A percentile compares a stretch with the other conserved stretches of the same genome.
phyloP scores from a whole-genome alignment of 306 rosid genomes.

The Cicer chorassanicum region DNA sequence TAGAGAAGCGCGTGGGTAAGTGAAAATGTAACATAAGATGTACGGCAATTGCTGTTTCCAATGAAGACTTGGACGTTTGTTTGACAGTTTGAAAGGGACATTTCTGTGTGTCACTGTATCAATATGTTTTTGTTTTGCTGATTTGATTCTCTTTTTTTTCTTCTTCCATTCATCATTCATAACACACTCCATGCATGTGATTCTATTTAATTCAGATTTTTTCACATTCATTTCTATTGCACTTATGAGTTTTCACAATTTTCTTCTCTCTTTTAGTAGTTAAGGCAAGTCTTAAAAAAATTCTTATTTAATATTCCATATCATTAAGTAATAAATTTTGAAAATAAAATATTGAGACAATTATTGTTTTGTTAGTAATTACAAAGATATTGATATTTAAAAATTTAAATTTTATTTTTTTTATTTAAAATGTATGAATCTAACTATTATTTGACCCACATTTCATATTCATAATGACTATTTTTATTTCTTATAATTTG shows the following conservation, averaged over 20 bases:
- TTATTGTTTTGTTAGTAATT: too few relatives aligned
- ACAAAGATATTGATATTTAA: too few relatives aligned
- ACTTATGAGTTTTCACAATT: not conserved
- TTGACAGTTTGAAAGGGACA: slow-evolving; percentile 49
- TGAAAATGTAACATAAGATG: slow-evolving; percentile 17
- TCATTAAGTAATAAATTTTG: not conserved
- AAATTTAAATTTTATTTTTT: too few relatives aligned
- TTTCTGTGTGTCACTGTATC: slow-evolving; percentile 6
- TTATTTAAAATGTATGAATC: too few relatives aligned
- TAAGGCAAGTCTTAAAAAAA: not conserved
- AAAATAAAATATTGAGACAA: too few relatives aligned
- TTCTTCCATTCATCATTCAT: slow-evolving; percentile 29
- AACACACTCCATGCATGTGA: slow-evolving; percentile 45
- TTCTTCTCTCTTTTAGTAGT: not conserved
- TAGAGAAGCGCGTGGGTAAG: slow-evolving; percentile 31
- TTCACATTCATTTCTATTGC: slow-evolving; percentile 12
- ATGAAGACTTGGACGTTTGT: slow-evolving; percentile 35
- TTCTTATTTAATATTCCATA: not conserved
- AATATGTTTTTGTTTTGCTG: too few relatives aligned
- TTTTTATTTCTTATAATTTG: not conserved
- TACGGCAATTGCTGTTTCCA: slow-evolving; percentile 47
- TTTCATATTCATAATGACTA: too few relatives aligned
- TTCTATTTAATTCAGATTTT: slow-evolving; percentile 40
- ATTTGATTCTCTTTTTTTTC: slow-evolving; percentile 16
- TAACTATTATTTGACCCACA: too few relatives aligned